Percentiles rank a stretch among this genome's conserved stretches.
These are phyloP conservation scores for Pochonia chlamydosporia DNA, from an alignment of 2,329 filamentous ascomycete species.

Conservation along the genomic window DNA sequence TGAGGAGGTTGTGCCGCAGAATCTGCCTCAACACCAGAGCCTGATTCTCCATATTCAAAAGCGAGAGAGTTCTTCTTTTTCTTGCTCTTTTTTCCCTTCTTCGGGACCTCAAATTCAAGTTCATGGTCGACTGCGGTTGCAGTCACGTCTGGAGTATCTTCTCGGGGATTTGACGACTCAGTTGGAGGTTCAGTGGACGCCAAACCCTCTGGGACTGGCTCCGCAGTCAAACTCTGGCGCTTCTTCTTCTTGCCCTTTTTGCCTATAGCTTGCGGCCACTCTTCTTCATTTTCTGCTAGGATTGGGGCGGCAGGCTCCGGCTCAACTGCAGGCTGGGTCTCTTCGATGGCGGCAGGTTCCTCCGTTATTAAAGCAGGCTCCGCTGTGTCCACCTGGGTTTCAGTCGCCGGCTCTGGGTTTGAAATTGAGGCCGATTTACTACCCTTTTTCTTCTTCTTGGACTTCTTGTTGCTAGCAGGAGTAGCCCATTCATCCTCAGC, in stretches of 20 bases:
- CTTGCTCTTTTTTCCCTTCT: constrained; percentile 11
- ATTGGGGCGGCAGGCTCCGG: background rate
- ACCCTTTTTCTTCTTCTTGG: constrained; percentile 25
- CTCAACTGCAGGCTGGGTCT: background rate
- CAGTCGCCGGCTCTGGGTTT: background rate
- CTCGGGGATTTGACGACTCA: background rate
- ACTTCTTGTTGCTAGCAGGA: constrained; percentile 16
- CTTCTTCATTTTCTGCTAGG: background rate
- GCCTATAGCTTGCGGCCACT: constrained; percentile 2
- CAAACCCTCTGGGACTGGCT: background rate
- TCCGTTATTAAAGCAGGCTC: background rate
- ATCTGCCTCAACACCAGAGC: background rate
- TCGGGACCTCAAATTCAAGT: constrained; percentile 2
- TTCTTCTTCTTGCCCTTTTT: constrained; percentile 13
- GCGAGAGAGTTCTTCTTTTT: constrained; percentile 13
- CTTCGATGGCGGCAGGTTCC: constrained; percentile 3
- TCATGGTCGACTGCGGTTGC: background rate
- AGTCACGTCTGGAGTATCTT: background rate
- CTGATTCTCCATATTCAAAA: background rate
- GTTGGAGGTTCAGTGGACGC: background rate
- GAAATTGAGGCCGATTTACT: constrained; percentile 16
- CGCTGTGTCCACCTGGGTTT: background rate
- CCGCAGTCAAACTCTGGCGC: constrained; percentile 2
- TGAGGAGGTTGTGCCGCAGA: background rate
- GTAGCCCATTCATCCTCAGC: constrained; percentile 14